A percentile compares a stretch with the other conserved stretches of the same genome.
Conservation (phyloP, 805 yeast species). For the Crinitomyces ghanaensis region DNA sequence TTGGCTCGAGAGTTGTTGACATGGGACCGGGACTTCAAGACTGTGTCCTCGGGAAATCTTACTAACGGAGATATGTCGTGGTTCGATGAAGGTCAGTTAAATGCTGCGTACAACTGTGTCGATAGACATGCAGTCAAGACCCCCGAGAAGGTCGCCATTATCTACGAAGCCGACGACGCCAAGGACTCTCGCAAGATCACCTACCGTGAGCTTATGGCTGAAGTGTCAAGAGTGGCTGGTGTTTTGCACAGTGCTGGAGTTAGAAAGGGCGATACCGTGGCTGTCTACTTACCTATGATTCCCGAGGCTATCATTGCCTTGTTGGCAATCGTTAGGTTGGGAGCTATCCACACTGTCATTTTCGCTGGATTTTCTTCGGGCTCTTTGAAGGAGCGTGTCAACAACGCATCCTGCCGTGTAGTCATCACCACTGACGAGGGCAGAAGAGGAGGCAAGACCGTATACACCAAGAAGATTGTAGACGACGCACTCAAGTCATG, state of each 20-base stretch:
- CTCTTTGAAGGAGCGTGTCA: conserved; percentile 79
- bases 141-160: conserved; percentile 58
- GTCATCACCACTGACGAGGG: conserved; percentile 93
- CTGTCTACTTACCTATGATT: conserved; percentile 94
- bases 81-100: conserved; percentile 87
- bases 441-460: conserved; percentile 87
- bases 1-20: conserved; percentile 57
- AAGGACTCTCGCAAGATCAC: conserved; percentile 61
- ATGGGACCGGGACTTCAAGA: conserved; percentile 71
- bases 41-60: conserved; percentile 53
- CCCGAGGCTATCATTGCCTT: conserved; percentile 93
- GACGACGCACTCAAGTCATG: conserved; percentile 81
- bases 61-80: conserved; percentile 75
- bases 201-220: conserved; percentile 72
- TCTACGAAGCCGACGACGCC: conserved; percentile 93
- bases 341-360: conserved; percentile 92
- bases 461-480: conserved; percentile 85
- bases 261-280: conserved; percentile 89
- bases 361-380: conserved; percentile 96
- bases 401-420: conserved; percentile 74
- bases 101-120: conserved; percentile 87
- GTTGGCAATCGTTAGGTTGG: conserved; percentile 85
- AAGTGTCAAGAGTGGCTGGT: conserved; percentile 81
- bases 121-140: conserved; percentile 86
- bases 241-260: conserved; percentile 78